Evolutionary conservation across 169 alveolate genomes (phyloP).

Genomic region (Fabrea salina): DNA sequence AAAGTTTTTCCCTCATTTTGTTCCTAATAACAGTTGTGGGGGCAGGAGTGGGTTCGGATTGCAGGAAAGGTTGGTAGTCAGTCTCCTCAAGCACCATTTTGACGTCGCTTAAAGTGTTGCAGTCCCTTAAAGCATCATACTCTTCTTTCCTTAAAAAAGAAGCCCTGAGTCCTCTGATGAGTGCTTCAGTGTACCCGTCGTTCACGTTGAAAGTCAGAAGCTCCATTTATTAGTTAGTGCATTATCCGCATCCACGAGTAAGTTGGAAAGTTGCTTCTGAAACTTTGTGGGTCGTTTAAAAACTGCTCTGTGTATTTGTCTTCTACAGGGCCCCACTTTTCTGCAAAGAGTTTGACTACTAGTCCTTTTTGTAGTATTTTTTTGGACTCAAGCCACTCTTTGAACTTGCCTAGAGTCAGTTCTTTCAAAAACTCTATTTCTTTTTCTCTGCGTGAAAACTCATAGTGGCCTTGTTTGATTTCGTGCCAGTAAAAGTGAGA

Average conservation of each 20-base stretch:
- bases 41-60: slow-evolving; percentile 92
- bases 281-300: neutral
- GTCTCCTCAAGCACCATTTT: slow-evolving; percentile 95
- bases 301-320: neutral
- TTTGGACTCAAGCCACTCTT: neutral
- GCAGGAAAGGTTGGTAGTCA: slow-evolving; percentile 93
- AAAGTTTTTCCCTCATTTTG: slow-evolving; percentile 93
- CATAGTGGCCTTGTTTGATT: neutral
- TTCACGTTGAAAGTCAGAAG: slow-evolving; percentile 90
- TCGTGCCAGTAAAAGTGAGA: slow-evolving; percentile 17
- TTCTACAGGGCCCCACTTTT: neutral
- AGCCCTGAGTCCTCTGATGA: slow-evolving; percentile 94
- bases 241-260: slow-evolving; percentile 22
- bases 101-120: slow-evolving; percentile 71
- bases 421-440: slow-evolving; percentile 12
- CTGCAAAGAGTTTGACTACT: neutral
- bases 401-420: neutral
- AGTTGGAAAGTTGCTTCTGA: neutral
- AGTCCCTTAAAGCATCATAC: slow-evolving; percentile 80
- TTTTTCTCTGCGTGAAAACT: neutral
- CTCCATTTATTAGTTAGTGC: slow-evolving; percentile 55
- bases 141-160: slow-evolving; percentile 94
- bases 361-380: neutral
- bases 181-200: slow-evolving; percentile 97
- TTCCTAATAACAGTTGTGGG: slow-evolving; percentile 89